Base-by-base conservation (phyloP, 164 flowering plant species). In the Vitis rotundifolia region DNA sequence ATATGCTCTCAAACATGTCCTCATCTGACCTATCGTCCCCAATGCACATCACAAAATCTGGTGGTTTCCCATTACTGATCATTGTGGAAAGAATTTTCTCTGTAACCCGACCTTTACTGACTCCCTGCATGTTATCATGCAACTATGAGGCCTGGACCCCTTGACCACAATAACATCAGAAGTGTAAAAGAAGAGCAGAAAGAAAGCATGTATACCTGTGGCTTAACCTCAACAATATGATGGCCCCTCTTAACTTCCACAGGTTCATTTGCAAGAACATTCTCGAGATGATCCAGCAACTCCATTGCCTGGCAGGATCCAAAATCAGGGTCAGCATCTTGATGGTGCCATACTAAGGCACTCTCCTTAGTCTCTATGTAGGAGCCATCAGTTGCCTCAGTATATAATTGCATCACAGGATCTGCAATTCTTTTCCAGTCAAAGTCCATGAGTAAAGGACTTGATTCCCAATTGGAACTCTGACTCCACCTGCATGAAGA, bases 331-430 rank as follows among this genome's bases (percentile, higher is more conserved):
- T 81, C 89, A 11, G 89, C 85, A 70, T 85, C 81, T 56, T 70
- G 82, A 73, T 85, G 77, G 26, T 85, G 89, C 89, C 89, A 83
- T 18, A 85, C 89, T 65, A 85, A 70, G 14, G 89, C 87, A 73
- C 83, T 85, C 68, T 83, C 84, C 70, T 85, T 85, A 19, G 68
- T 29, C 76, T 85, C 89, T 50, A 85, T 81, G 55, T 49, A 79
- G 26, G 87, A 85, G 2, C 88, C 88, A 69, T 85, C 88, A 2
- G 88, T 85, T 56, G 87, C 66, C 61, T 85, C 89, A 0, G 85
- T 76, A 55, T 84, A 84, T 14, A 68, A 61, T 67, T 61, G 61
- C 85, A 84, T 82, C 50, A 84, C 85, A n/a, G 87, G 85, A 49
- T 80, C 82, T 4, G 76, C 85, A 28, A 78, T 76, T 53, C 44